Evolutionary conservation across 2,329 filamentous ascomycete species (phyloP).

Genomic region (Cladophialophora yegresii): DNA sequence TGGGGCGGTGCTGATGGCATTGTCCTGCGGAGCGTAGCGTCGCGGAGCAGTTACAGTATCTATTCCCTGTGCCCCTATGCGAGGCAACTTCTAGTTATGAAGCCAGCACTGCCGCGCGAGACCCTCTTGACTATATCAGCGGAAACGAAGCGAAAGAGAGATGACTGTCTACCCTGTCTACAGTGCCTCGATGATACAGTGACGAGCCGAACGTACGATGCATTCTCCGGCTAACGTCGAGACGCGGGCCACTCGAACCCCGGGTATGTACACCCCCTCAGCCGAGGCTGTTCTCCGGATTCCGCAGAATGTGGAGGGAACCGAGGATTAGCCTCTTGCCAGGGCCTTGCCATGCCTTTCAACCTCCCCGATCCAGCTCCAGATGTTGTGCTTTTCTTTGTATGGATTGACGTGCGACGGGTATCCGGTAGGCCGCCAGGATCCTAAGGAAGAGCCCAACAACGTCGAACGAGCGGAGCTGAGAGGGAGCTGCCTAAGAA

Average conservation of each 20-base stretch:
- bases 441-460: neutral
- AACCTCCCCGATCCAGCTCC: neutral
- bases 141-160: neutral
- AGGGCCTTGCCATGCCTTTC: neutral
- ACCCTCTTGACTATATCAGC: neutral
- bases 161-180: neutral
- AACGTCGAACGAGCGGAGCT: neutral
- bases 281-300: conserved; percentile 20
- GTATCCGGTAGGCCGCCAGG: neutral
- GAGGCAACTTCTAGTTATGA: neutral
- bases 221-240: neutral
- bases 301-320: conserved; percentile 2
- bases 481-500: neutral
- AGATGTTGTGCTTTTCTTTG: neutral
- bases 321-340: neutral
- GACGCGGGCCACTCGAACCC: neutral
- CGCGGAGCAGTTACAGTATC: neutral
- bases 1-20: conserved; percentile 31
- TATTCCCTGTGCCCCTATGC: neutral
- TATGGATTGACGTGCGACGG: neutral
- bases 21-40: neutral
- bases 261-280: too few relatives aligned
- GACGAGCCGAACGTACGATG: neutral
- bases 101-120: neutral
- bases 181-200: neutral